Base-by-base conservation (phyloP, 176 grass and related monocot species). In the Ensete glaucum region DNA sequence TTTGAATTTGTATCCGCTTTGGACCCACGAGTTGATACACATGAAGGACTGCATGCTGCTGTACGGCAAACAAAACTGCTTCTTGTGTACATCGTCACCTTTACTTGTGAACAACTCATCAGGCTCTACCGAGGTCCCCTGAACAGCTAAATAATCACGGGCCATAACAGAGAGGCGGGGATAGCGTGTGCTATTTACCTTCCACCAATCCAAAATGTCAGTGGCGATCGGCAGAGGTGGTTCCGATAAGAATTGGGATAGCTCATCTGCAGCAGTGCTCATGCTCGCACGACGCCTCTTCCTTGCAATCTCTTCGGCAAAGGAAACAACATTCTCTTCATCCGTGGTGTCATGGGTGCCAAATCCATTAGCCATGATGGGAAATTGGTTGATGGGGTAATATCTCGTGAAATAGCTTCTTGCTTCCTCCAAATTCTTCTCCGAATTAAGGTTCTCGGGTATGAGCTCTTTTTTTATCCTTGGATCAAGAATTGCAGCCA, bases 121-220 rank as follows among this genome's bases (percentile, higher is more conserved):
- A 63, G 94, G 90, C 54, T 93, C 90, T 51, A 85, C 56, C 5
- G 90, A 98, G 52, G 90, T 87, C 63, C 94, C 88, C 54, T 98
- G 88, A 68, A 98, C 87, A 0, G 88, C 88, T 26, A 98, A 79
- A 84, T 86, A 98, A 67, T 98, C 94, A 19, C 94, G 90, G 49
- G 94, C 94, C 94, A 98, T 97, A 43, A 85, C 21, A 7, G 94
- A 90, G 53, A 98, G 94, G 50, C 88, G 87, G 20, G 90, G 90
- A 77, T 90, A 98, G 49, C 88, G 88, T 14, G 82, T 79, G 21
- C 87, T 86, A 70, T 98, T 91, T 1, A 84, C 87, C 74, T 75
- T 93, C 94, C 94, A 98, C 94, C 94, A 98, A 66, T 93, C 85
- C 60, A 98, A 79, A 53, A 83, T 84, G 75, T 98, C 88, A 23